Evolutionary conservation across 2,329 filamentous ascomycete genomes (phyloP).

Genomic region (Plenodomus biglobosus): DNA sequence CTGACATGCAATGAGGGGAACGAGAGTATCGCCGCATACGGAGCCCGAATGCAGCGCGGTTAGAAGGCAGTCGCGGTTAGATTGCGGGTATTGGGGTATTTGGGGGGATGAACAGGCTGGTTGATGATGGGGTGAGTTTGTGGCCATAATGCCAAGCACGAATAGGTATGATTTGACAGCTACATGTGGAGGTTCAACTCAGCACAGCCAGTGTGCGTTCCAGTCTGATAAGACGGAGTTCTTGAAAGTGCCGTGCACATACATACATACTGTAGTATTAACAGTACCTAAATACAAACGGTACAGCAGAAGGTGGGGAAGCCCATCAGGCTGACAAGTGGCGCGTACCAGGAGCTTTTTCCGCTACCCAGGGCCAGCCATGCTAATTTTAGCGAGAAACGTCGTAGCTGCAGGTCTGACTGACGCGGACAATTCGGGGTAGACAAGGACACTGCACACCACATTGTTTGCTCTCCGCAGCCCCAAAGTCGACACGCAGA

Average conservation of each 20-base stretch:
- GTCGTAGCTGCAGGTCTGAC: neutral
- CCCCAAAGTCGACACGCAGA: neutral
- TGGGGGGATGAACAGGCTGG: neutral
- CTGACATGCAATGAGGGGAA: neutral
- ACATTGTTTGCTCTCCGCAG: neutral
- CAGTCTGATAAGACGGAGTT: too few species aligned
- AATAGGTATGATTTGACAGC: neutral
- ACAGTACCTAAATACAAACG: neutral
- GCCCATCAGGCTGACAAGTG: constrained; percentile 4
- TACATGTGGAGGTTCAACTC: neutral
- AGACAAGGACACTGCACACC: neutral
- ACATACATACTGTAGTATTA: too few species aligned
- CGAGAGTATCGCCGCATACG: neutral
- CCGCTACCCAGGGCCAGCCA: constrained; percentile 4
- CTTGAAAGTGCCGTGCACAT: too few species aligned
- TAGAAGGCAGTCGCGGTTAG: too few species aligned
- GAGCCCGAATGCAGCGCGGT: neutral
- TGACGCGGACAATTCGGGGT: neutral
- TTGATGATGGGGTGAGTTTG: neutral
- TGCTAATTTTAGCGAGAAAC: constrained; percentile 18
- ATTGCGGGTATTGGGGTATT: too few species aligned
- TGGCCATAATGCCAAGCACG: too few species aligned
- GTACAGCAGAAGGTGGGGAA: neutral
- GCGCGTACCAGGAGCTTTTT: constrained; percentile 6
- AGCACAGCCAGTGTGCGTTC: neutral